Evolutionary conservation across 768 basidiomycete species (phyloP).

Genomic region (Kwoniella heveanensis): DNA sequence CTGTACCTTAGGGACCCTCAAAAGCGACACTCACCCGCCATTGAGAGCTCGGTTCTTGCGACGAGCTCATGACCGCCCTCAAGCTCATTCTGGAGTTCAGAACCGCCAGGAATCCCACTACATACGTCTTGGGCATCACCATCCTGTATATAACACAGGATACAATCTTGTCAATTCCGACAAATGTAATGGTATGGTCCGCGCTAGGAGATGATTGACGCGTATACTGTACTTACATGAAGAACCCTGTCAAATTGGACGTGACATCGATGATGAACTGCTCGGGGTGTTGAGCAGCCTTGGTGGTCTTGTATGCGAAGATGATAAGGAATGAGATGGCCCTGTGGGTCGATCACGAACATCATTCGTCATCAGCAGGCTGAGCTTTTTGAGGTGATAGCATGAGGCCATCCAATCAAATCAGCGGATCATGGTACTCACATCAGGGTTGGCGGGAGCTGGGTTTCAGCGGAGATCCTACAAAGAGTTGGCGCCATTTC

Average conservation of each 20-base stretch:
- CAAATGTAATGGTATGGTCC: no score
- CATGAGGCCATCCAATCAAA: no score
- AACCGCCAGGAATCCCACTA: slow-evolving; percentile 13
- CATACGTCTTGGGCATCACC: slow-evolving; percentile 13
- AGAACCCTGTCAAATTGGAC: slow-evolving; percentile 9
- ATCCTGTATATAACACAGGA: slow-evolving; percentile 10
- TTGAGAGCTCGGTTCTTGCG: not conserved
- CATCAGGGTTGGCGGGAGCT: slow-evolving; percentile 11
- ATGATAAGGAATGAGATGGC: slow-evolving; percentile 12
- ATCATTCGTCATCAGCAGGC: no score
- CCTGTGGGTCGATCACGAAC: slow-evolving; percentile 1
- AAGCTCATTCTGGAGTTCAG: slow-evolving; percentile 12
- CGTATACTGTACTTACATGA: slow-evolving; percentile 15
- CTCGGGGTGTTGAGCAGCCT: slow-evolving; percentile 5
- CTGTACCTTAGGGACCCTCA: no score
- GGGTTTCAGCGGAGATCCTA: slow-evolving; percentile 9
- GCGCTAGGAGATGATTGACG: no score
- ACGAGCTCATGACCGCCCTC: slow-evolving; percentile 11
- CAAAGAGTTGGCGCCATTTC: not conserved
- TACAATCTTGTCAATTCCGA: no score
- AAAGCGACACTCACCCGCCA: slow-evolving; percentile 6
- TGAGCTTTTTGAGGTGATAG: no score
- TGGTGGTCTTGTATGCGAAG: slow-evolving; percentile 13
- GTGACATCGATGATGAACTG: slow-evolving; percentile 11
- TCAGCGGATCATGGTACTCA: slow-evolving; percentile 2